phyloP scores from a whole-genome alignment of 2,329 filamentous ascomycete genomes.

The Sarocladium kiliense region DNA sequence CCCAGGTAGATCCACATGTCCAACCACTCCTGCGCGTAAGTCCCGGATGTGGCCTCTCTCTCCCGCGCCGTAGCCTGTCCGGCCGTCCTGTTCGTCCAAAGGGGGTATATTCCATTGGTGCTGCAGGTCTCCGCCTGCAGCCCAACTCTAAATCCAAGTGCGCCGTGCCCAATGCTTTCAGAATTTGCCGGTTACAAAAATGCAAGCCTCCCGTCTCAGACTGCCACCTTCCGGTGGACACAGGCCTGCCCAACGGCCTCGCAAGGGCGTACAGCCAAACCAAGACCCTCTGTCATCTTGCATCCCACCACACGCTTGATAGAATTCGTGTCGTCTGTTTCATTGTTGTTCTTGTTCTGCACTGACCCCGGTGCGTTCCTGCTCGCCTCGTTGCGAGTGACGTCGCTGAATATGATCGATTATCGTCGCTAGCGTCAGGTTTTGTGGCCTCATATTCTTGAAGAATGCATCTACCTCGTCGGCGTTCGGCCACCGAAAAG shows the following conservation, averaged over 20 bases:
- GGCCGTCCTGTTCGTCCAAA: background rate
- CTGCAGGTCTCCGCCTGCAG: background rate
- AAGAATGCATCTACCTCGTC: conserved; percentile 17
- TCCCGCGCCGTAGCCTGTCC: background rate
- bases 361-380: too few relatives aligned
- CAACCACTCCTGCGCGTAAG: background rate
- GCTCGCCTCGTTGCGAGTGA: too few relatives aligned
- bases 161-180: conserved; percentile 4
- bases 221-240: background rate
- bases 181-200: background rate
- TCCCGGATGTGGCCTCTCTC: background rate
- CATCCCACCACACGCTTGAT: too few relatives aligned
- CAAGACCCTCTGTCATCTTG: background rate
- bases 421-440: background rate
- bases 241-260: background rate
- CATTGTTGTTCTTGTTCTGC: too few relatives aligned
- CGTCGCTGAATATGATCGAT: background rate
- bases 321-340: too few relatives aligned
- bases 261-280: background rate
- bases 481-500: conserved; percentile 25
- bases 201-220: background rate
- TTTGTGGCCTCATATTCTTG: too few relatives aligned
- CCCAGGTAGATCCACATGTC: background rate
- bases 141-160: background rate
- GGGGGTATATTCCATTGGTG: conserved; percentile 3